Evolutionary conservation across 306 rosid genomes (phyloP), one percentile per base, ranked within the genome.

Genomic region (Cucurbita maxima): DNA sequence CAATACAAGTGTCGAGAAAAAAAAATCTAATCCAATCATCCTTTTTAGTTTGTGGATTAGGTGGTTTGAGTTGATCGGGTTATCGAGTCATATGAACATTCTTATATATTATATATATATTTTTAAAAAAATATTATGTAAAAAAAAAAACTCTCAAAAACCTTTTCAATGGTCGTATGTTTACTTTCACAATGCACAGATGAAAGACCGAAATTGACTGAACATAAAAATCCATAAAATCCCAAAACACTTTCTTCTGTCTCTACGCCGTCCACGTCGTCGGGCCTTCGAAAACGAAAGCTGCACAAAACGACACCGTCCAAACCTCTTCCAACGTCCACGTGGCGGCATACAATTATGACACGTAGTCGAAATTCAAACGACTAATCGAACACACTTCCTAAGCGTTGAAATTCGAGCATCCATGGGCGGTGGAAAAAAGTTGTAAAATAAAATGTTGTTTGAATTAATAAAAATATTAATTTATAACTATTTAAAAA

Each of bases 291-390:
- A 20, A 77, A 60, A 20, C 25, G 56, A 25, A 25, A 22, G 66
- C 53, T 43, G 48, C 34, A 25, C 14, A 5, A 36, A 22, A 79
- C 37, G 73, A 44, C 83, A 77, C 87, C 87, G 87, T 76, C 88
- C 76, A 79, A 71, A 8, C 15, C 36, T 25, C 22, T 12, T 58
- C 5, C 34, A n/a, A 10, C 74, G 75, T 86, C 89, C 76, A 74
- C 80, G 76, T 76, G 78, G 82, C 75, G 12, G 48, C 2, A 6
- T 57, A 5, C 4, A 20, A 22, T 7, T 57, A 30, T 74, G 37
- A 43, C 60, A 73, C 53, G 3, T 48, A 57, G 58, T 44, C 58
- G 73, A 7, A 22, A 22, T 68, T 56, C 20, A 45, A 66, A 20
- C 54, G 54, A 11, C 72, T 5, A 10, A 20, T 41, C 2, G 50